phyloP scores from a whole-genome alignment of 495 filamentous ascomycete species.

The Penicillium robsamsonii region DNA sequence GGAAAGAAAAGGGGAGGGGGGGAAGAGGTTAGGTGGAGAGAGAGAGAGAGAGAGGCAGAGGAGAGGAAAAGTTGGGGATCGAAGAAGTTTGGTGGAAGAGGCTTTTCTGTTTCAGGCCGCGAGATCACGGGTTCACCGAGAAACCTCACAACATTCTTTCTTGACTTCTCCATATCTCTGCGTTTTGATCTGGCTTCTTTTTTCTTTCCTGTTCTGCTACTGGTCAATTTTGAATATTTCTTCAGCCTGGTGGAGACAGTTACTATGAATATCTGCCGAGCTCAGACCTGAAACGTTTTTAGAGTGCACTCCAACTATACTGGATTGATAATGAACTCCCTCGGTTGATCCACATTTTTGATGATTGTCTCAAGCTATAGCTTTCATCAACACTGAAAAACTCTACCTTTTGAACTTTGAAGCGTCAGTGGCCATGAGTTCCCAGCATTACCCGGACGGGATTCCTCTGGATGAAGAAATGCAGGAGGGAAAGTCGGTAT shows the following conservation, averaged over 20 bases:
- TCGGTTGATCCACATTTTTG: constrained; percentile 11
- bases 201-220: neutral
- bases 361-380: neutral
- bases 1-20: constrained; percentile 26
- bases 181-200: neutral
- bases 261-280: constrained; percentile 27
- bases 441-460: constrained; percentile 19
- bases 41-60: constrained; percentile 10
- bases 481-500: constrained; percentile 23
- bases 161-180: neutral
- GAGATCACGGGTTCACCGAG: constrained; percentile 20
- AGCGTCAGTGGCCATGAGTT: constrained; percentile 15
- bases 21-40: constrained; percentile 14
- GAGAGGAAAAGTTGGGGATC: constrained; percentile 16
- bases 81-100: constrained; percentile 23
- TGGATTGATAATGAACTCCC: constrained; percentile 25
- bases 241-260: constrained; percentile 18
- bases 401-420: neutral
- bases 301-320: constrained; percentile 14
- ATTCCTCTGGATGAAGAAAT: constrained; percentile 11
- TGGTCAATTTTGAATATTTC: constrained; percentile 14
- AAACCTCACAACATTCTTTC: constrained; percentile 20
- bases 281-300: constrained; percentile 20
- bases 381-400: neutral
- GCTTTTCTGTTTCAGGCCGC: constrained; percentile 24